Percentiles rank a stretch among this genome's conserved stretches.
These are phyloP conservation scores for Malus orientalis DNA, from an alignment of 306 rosid species.

Conservation along the genomic window DNA sequence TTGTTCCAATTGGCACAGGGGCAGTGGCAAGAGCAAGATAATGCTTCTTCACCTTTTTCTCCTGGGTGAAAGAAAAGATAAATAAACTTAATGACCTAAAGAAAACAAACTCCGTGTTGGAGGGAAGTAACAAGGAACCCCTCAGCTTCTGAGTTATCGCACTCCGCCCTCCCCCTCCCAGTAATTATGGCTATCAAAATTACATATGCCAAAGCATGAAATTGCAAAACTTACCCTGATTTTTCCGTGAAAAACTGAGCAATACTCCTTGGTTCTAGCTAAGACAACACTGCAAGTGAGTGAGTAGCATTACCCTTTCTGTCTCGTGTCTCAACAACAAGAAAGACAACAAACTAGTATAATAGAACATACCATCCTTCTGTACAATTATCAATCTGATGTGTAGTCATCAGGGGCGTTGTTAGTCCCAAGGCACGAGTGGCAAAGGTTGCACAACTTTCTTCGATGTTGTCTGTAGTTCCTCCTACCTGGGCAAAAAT, in stretches of 20 bases:
- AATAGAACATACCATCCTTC: slow-evolving; percentile 21
- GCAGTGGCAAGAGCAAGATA: slow-evolving; percentile 89
- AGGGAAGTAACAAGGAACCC: neutral
- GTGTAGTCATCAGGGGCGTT: slow-evolving; percentile 73
- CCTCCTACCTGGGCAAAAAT: slow-evolving; percentile 69
- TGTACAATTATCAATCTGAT: slow-evolving; percentile 95
- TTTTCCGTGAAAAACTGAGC: slow-evolving; percentile 84
- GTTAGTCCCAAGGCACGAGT: slow-evolving; percentile 79
- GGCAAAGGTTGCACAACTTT: slow-evolving; percentile 85
- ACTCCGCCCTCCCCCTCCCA: slow-evolving; percentile 3
- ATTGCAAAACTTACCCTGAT: slow-evolving; percentile 53
- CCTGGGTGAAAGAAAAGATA: slow-evolving; percentile 32
- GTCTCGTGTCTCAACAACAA: slow-evolving; percentile 5
- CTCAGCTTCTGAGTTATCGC: slow-evolving; percentile 16
- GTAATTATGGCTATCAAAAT: neutral
- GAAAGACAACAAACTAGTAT: neutral
- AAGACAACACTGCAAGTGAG: slow-evolving; percentile 67
- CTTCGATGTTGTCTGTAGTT: slow-evolving; percentile 81
- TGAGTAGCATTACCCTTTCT: slow-evolving; percentile 18
- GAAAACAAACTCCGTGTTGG: neutral
- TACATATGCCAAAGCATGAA: slow-evolving; percentile 12
- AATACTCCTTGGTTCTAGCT: slow-evolving; percentile 75
- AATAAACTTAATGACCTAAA: neutral
- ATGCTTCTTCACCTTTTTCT: slow-evolving; percentile 79
- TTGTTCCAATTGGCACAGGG: slow-evolving; percentile 60